These are phyloP conservation scores for Fusarium heterosporum DNA, from an alignment of 2,329 filamentous ascomycete species.

Conservation along the genomic window DNA sequence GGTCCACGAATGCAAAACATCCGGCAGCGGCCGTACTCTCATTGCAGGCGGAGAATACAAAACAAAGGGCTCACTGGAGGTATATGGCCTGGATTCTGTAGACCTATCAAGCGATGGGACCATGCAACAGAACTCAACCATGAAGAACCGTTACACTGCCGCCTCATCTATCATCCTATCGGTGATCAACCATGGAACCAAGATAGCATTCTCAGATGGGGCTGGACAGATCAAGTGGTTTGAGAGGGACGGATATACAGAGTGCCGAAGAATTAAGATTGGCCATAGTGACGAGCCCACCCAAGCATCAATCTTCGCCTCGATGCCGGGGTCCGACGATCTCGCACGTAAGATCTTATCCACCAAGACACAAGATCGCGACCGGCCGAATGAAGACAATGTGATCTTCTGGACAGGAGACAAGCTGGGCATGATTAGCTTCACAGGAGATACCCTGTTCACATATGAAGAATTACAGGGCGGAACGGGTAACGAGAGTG, in stretches of 20 bases:
- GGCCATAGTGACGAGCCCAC: conserved; percentile 64
- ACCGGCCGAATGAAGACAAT: conserved; percentile 68
- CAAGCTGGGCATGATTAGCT: conserved; percentile 77
- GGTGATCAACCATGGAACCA: conserved; percentile 82
- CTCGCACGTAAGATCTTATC: conserved; percentile 85
- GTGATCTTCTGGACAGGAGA: conserved; percentile 91
- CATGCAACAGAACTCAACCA: conserved; percentile 59
- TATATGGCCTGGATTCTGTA: conserved; percentile 73
- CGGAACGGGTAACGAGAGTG: conserved; percentile 61
- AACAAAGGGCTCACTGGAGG: conserved; percentile 86
- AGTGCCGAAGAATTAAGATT: conserved; percentile 66
- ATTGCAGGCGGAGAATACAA: conserved; percentile 92
- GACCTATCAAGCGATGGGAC: conserved; percentile 45
- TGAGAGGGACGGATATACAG: conserved; percentile 81
- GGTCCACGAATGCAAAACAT: conserved; percentile 65
- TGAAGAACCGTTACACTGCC: conserved; percentile 86
- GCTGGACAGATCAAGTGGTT: conserved; percentile 90
- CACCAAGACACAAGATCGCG: conserved; percentile 57
- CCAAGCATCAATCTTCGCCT: conserved; percentile 63
- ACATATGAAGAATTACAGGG: conserved; percentile 63
- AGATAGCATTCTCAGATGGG: conserved; percentile 85
- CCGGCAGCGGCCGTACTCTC: conserved; percentile 70
- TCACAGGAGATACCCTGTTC: conserved; percentile 65
- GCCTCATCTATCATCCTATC: conserved; percentile 84
- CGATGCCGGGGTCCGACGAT: conserved; percentile 70